Evolutionary conservation across 768 basidiomycete genomes (phyloP).

Genomic region (Russula ochroleuca): DNA sequence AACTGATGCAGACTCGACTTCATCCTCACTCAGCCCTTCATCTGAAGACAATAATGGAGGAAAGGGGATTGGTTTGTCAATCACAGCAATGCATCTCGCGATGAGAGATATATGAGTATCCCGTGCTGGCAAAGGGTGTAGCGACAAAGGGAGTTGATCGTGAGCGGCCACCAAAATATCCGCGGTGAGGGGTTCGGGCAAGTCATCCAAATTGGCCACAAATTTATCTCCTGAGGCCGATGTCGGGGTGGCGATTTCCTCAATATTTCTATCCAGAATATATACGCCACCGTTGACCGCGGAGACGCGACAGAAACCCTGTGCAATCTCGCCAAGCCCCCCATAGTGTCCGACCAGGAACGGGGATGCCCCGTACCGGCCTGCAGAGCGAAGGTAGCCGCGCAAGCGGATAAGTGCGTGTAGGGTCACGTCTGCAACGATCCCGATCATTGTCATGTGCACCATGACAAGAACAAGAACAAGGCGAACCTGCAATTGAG

Average conservation of each 20-base stretch:
- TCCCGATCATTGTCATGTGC: slow-evolving; percentile 11
- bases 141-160: slow-evolving; percentile 29
- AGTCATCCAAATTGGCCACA: slow-evolving; percentile 50
- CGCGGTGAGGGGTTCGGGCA: slow-evolving; percentile 55
- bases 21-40: slow-evolving; percentile 29
- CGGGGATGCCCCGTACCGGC: slow-evolving; percentile 82
- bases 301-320: slow-evolving; percentile 84
- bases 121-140: slow-evolving; percentile 1
- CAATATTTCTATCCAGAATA: slow-evolving; percentile 56
- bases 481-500: slow-evolving; percentile 50
- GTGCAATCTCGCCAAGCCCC: slow-evolving; percentile 84
- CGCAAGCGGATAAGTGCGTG: slow-evolving; percentile 67
- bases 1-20: slow-evolving; percentile 17
- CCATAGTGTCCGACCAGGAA: slow-evolving; percentile 97
- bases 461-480: neutral
- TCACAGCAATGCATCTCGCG: slow-evolving; percentile 50
- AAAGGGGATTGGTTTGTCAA: slow-evolving; percentile 41
- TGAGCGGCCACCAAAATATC: slow-evolving; percentile 52
- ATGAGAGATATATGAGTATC: slow-evolving; percentile 26
- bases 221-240: slow-evolving; percentile 32
- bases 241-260: slow-evolving; percentile 27
- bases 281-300: slow-evolving; percentile 78
- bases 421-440: slow-evolving; percentile 55
- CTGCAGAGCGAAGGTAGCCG: slow-evolving; percentile 69
- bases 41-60: slow-evolving; percentile 33